Evolutionary conservation across 192 early-diverging fungal genomes (phyloP), one percentile per base, ranked within the genome.

Genomic region (Coemansia sp.): DNA sequence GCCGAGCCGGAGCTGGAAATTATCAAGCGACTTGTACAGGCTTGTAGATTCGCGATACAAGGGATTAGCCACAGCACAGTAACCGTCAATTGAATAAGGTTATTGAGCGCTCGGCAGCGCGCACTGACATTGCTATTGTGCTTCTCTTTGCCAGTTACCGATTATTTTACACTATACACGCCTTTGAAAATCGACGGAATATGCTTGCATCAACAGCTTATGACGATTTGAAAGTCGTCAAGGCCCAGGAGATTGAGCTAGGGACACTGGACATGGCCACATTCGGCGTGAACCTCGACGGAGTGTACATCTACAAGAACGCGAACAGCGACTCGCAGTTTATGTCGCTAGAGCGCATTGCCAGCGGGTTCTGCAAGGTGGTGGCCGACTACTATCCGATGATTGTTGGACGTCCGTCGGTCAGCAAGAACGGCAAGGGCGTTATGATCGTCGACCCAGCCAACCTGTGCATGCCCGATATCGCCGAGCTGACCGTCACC

Each of bases 321-420:
- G 38, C 17, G 1, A 9, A 8, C 4, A 21, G 19, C n/a, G 38
- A 35, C 11, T 3, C 49, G 10, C 47, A 59, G 11, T 76, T 65
- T 48, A 76, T 76, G 73, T 29, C 62, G 4, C 5, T 55, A 1
- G 55, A 65, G 39, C 41, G 52, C 25, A 55, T 76, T 27, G 32
- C 41, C 1, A 55, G 55, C 17, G 64, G 73, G 27, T 48, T 76
- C 15, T 55, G 29, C 29, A 55, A 40, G 40, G 46, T 76, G 8
- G 50, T 54, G 9, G 73, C 62, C n/a, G 62, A 76, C 34, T 50
- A 76, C 50, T 76, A 76, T 19, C 73, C 73, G 0, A 48, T 76
- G 11, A n/a, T 76, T 14, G 51, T 62, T 19, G 73, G 66, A 0
- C 66, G 62, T 0, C 73, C 67, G 2, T 41, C 42, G 5, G 35